Percentiles rank a stretch among this genome's conserved stretches.
Conservation (phyloP, 208 protist species). For the Cochliopodium minus region DNA sequence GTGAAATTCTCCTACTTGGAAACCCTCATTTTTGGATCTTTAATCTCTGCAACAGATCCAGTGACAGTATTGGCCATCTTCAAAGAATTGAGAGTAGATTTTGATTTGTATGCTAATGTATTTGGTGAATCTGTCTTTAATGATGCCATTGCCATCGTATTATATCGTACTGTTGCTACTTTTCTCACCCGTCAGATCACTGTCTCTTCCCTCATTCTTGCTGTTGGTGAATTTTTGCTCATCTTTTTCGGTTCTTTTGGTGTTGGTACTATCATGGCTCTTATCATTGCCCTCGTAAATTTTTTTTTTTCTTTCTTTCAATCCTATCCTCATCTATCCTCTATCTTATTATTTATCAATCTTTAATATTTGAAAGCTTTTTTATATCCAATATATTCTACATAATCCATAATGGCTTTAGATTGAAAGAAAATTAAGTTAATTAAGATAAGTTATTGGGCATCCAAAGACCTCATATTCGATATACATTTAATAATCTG, state of each 20-base stretch:
- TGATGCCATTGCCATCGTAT: conserved; percentile 35
- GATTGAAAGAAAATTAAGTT: no score
- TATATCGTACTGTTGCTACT: conserved; percentile 8
- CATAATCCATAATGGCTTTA: no score
- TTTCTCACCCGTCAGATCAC: background rate
- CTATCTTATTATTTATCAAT: no score
- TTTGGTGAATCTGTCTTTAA: conserved; percentile 37
- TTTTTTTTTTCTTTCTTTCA: no score
- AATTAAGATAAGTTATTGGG: no score
- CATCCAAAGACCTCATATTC: no score
- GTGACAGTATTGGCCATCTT: conserved; percentile 57
- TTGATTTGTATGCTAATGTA: conserved; percentile 21
- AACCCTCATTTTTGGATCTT: conserved; percentile 30
- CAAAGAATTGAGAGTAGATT: conserved; percentile 22
- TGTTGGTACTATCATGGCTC: conserved; percentile 10
- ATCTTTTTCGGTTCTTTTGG: conserved; percentile 23
- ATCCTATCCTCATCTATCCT: no score
- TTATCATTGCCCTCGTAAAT: conserved; percentile 9
- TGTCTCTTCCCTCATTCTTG: background rate
- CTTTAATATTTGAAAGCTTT: no score
- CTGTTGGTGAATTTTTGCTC: conserved; percentile 9
- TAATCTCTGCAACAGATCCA: conserved; percentile 52
- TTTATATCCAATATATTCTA: no score
- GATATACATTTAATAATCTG: no score
- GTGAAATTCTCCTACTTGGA: conserved; percentile 14